Evolutionary conservation across 2,329 filamentous ascomycete genomes (phyloP), one percentile per base, ranked within the genome.

Genomic region (Microcyclosporella mali): DNA sequence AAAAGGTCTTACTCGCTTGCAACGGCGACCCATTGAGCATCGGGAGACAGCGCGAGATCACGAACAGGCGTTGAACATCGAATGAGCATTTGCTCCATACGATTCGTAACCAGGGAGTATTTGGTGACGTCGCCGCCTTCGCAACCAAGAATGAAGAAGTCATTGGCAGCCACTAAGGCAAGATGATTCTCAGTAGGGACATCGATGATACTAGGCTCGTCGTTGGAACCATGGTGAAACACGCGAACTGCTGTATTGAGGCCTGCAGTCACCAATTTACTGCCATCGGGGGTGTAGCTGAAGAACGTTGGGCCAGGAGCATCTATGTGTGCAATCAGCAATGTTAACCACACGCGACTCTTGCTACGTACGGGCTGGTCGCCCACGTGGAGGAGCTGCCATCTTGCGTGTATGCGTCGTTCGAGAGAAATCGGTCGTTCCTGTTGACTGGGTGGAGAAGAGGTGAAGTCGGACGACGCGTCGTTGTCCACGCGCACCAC

Each of bases 121-220:
- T 88, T 80, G 71, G 85, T 94, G 58, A 98, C 88, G n/a, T 85
- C 92, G 59, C 94, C 92, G 68, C 97, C 89, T 65, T 98, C 90
- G 15, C 87, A 86, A 19, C 88, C 92, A 49, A 88, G 81, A 33
- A 97, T 79, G 62, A 95, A 94, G 65, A 85, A 88, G 47, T 84
- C 79, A 60, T 90, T 79, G 28, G 80, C 79, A 15, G 88, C 81
- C 21, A 81, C 84, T 16, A 97, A 79, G 25, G 84, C 81, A 15
- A 85, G 74, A 60, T 95, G 94, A 52, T 86, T 84, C 55, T 95
- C 90, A 47, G 85, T 84, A 41, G 84, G 88, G 51, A 95, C 88
- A 62, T 97, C 90, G 43, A 98, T 84, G 44, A 90, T 95, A 45
- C 79, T 81, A 8, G 94, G 92, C 64, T 98, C 92, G 56, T 88